Evolutionary conservation across 2,329 filamentous ascomycete genomes (phyloP).

Genomic region (Fonsecaea nubica): DNA sequence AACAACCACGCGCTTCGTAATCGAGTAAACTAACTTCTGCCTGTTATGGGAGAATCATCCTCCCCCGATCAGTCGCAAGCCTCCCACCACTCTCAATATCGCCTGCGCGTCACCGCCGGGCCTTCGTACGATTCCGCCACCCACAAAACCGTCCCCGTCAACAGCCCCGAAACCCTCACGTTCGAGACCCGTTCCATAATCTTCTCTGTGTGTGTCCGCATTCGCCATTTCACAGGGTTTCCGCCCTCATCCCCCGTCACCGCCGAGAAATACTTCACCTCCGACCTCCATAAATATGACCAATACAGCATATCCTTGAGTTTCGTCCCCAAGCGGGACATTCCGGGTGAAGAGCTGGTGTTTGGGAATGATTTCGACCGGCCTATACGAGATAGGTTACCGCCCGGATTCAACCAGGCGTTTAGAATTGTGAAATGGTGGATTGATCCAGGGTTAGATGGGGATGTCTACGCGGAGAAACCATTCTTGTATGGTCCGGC

Average conservation of each 20-base stretch:
- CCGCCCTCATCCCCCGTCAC: conserved; percentile 71
- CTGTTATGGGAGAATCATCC: conserved; percentile 3
- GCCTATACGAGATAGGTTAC: conserved; percentile 83
- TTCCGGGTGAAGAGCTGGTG: conserved; percentile 75
- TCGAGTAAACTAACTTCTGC: not conserved
- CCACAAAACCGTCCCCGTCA: conserved; percentile 79
- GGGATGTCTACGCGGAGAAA: conserved; percentile 84
- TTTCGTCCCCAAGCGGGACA: conserved; percentile 72
- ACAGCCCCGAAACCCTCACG: conserved; percentile 66
- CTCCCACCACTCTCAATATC: conserved; percentile 57
- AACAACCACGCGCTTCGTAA: too few relatives aligned
- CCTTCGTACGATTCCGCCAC: conserved; percentile 73
- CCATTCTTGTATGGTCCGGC: conserved; percentile 87
- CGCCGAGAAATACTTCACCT: conserved; percentile 74
- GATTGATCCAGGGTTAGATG: conserved; percentile 88
- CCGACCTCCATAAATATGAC: conserved; percentile 72
- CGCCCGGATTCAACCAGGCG: conserved; percentile 83
- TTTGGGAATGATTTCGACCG: conserved; percentile 97
- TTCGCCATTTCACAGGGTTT: conserved; percentile 72
- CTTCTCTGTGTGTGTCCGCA: conserved; percentile 75
- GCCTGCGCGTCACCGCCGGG: conserved; percentile 82
- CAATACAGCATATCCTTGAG: conserved; percentile 84
- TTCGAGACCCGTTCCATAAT: conserved; percentile 71
- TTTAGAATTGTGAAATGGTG: conserved; percentile 87
- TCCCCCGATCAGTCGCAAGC: conserved; percentile 6